A percentile compares a stretch with the other conserved stretches of the same genome.
These are phyloP conservation scores for Globisporangium okanoganense DNA, from an alignment of 352 stramenopile species.

Conservation along the genomic window DNA sequence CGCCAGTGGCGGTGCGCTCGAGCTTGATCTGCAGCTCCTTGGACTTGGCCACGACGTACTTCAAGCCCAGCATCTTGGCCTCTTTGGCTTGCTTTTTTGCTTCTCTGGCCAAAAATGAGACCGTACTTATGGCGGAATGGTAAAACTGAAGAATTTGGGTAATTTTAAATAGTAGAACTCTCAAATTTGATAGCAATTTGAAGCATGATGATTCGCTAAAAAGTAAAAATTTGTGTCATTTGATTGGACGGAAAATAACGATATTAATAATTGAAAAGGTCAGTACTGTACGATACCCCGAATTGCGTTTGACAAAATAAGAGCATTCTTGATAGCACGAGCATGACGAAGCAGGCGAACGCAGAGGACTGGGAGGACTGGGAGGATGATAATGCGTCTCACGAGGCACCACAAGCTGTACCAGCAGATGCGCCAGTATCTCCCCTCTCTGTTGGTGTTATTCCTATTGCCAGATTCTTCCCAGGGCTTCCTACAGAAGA, in stretches of 20 bases:
- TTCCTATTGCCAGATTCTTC: no score
- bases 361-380: conserved; percentile 46
- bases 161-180: no score
- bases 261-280: not conserved
- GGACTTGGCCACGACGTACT: conserved; percentile 77
- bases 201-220: not conserved
- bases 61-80: conserved; percentile 49
- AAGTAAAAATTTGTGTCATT: no score
- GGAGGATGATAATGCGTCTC: conserved; percentile 25
- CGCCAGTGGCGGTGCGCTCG: conserved; percentile 19
- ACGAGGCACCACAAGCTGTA: not conserved
- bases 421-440: not conserved
- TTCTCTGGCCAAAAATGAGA: not conserved
- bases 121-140: no score
- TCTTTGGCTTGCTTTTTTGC: not conserved
- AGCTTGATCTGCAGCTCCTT: conserved; percentile 61
- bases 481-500: not conserved
- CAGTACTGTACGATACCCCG: not conserved
- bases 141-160: no score
- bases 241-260: no score
- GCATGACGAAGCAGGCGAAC: conserved; percentile 1
- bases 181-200: not conserved
- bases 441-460: not conserved
- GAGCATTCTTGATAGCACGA: not conserved
- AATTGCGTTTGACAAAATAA: not conserved